These are phyloP conservation scores for Hypholoma sublateritium DNA, from an alignment of 768 basidiomycete genomes.

Conservation along the genomic window DNA sequence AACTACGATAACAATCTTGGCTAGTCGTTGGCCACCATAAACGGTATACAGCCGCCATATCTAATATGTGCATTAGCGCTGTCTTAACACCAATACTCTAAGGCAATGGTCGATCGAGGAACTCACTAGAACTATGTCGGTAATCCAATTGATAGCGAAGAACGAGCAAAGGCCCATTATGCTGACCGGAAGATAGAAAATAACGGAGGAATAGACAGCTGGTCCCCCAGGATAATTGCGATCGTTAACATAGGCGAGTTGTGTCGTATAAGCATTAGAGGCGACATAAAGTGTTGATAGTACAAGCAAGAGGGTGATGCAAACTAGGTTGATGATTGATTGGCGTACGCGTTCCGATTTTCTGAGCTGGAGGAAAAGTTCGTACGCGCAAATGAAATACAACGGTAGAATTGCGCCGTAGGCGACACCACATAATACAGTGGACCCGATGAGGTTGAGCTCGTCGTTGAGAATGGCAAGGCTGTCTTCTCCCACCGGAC, in stretches of 20 bases:
- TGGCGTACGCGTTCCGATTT: background rate
- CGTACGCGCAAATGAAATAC: constrained; percentile 9
- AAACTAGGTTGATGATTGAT: background rate
- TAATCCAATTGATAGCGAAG: constrained; percentile 19
- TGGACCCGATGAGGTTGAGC: constrained; percentile 6
- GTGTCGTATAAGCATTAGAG: constrained; percentile 2
- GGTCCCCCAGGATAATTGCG: constrained; percentile 19
- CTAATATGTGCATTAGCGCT: background rate
- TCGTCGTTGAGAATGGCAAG: constrained; percentile 1
- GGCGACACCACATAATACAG: constrained; percentile 6
- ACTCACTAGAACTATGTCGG: constrained; percentile 17
- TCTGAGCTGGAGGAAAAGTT: background rate
- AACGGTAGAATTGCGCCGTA: constrained; percentile 13
- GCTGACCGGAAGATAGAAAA: constrained; percentile 9
- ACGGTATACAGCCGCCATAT: constrained; percentile 13
- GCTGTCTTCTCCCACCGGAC: background rate
- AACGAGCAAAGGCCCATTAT: constrained; percentile 11
- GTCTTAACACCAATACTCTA: background rate
- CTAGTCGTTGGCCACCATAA: background rate
- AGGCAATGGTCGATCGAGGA: background rate
- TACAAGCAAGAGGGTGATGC: constrained; percentile 1
- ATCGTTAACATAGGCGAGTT: constrained; percentile 19
- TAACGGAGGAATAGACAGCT: constrained; percentile 6
- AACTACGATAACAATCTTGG: background rate
- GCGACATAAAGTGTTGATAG: constrained; percentile 7